Evolutionary conservation across 441 rosid genomes (phyloP).

Genomic region (Flueggea neowawraea): DNA sequence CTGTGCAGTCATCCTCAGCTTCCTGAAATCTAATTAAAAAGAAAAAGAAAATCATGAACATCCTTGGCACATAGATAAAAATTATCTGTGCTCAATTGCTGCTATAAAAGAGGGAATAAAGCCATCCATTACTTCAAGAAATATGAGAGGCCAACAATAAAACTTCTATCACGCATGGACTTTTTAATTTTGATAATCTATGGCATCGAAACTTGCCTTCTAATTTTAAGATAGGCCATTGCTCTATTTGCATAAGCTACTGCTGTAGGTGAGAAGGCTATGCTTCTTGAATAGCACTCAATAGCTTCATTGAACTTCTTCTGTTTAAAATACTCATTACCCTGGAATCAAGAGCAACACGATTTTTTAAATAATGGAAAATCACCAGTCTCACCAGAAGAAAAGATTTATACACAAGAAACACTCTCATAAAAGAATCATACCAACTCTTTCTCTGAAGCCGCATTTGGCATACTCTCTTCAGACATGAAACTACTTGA

Average conservation of each 20-base stretch:
- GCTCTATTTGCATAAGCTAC: constrained; percentile 93
- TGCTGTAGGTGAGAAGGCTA: constrained; percentile 83
- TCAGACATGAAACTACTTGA: constrained; percentile 40
- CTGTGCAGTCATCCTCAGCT: constrained; percentile 94
- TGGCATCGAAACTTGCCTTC: constrained; percentile 36
- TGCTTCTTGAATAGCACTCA: constrained; percentile 87
- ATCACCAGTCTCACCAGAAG: background rate
- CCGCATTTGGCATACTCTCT: constrained; percentile 53
- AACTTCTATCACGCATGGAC: background rate
- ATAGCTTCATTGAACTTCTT: constrained; percentile 85
- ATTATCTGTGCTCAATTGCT: too few species aligned
- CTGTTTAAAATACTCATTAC: constrained; percentile 84
- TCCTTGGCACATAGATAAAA: too few species aligned
- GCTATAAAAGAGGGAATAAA: background rate
- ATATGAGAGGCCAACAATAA: background rate
- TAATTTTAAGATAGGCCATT: constrained; percentile 90
- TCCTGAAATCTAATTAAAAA: constrained; percentile 54
- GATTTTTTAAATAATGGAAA: constrained; percentile 6
- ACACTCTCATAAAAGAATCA: background rate
- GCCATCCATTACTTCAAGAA: background rate
- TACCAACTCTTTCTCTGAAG: constrained; percentile 90
- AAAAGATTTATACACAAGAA: background rate
- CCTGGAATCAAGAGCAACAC: constrained; percentile 33
- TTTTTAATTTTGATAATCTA: background rate
- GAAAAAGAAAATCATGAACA: background rate